Conservation (phyloP, 768 basidiomycete species). For the Hericium rajendrae region DNA sequence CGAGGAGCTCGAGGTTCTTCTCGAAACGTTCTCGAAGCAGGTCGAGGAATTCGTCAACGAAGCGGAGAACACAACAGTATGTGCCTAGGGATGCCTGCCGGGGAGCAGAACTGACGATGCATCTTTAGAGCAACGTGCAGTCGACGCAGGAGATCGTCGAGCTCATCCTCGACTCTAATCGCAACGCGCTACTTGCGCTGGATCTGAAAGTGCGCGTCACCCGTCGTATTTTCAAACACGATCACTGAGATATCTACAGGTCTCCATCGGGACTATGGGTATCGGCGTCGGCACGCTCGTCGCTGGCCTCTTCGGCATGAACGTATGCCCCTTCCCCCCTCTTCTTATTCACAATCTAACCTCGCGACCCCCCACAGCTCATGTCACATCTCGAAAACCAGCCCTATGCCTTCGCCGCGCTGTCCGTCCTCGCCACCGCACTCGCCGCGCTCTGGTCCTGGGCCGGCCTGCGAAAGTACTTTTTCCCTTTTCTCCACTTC, state of each 20-base stretch:
- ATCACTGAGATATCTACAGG: slow-evolving; percentile 27
- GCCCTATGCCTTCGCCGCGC: slow-evolving; percentile 63
- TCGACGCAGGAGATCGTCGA: slow-evolving; percentile 98
- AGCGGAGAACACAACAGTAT: slow-evolving; percentile 75
- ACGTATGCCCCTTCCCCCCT: slow-evolving; percentile 43
- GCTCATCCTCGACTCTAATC: slow-evolving; percentile 90
- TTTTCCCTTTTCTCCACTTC: background rate
- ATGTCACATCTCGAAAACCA: slow-evolving; percentile 63
- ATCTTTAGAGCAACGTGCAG: slow-evolving; percentile 73
- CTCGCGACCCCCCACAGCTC: slow-evolving; percentile 37
- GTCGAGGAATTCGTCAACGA: slow-evolving; percentile 96
- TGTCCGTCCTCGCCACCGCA: slow-evolving; percentile 49
- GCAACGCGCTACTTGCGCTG: slow-evolving; percentile 83
- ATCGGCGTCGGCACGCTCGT: slow-evolving; percentile 84
- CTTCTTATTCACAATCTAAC: background rate
- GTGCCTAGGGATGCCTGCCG: slow-evolving; percentile 9
- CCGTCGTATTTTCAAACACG: background rate
- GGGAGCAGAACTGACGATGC: background rate
- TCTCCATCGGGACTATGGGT: slow-evolving; percentile 93
- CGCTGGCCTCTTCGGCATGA: slow-evolving; percentile 94
- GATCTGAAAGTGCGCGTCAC: slow-evolving; percentile 66
- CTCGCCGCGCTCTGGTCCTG: slow-evolving; percentile 55
- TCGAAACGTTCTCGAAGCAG: slow-evolving; percentile 95
- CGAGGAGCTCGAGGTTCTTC: slow-evolving; percentile 83
- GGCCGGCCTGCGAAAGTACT: slow-evolving; percentile 53